These are phyloP conservation scores for Nakazawaea ishiwadae DNA, from an alignment of 805 yeast genomes.

Conservation along the genomic window DNA sequence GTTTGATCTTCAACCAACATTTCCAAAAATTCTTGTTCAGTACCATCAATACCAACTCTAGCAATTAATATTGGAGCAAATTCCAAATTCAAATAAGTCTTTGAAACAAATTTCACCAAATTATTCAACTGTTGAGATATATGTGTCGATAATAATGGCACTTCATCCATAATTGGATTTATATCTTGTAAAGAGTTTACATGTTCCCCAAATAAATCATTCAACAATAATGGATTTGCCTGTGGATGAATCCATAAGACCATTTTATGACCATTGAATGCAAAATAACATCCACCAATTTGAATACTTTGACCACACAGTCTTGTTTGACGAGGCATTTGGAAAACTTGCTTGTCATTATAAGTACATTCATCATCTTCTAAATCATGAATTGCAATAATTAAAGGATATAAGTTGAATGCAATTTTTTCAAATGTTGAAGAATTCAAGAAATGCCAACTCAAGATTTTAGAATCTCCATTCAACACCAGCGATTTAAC, in stretches of 20 bases:
- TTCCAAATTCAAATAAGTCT: conserved; percentile 30
- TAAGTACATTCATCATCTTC: conserved; percentile 53
- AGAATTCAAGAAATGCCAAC: conserved; percentile 44
- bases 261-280: conserved; percentile 62
- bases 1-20: conserved; percentile 71
- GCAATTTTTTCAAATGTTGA: conserved; percentile 54
- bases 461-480: conserved; percentile 63
- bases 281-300: conserved; percentile 72
- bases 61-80: conserved; percentile 53
- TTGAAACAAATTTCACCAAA: conserved; percentile 50
- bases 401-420: conserved; percentile 72
- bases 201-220: conserved; percentile 66
- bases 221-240: conserved; percentile 60
- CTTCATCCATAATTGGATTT: conserved; percentile 44
- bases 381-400: conserved; percentile 67
- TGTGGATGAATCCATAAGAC: conserved; percentile 66
- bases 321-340: conserved; percentile 45
- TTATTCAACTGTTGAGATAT: conserved; percentile 66
- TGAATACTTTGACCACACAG: conserved; percentile 38
- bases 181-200: conserved; percentile 42
- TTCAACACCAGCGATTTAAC: conserved; percentile 45
- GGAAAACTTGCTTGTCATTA: conserved; percentile 35
- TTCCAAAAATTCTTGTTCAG: conserved; percentile 51
- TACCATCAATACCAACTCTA: conserved; percentile 60
- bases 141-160: conserved; percentile 69